A percentile compares a stretch with the other conserved stretches of the same genome.
These are phyloP conservation scores for Picea abies DNA, from an alignment of 83 land plant species.

Conservation along the genomic window DNA sequence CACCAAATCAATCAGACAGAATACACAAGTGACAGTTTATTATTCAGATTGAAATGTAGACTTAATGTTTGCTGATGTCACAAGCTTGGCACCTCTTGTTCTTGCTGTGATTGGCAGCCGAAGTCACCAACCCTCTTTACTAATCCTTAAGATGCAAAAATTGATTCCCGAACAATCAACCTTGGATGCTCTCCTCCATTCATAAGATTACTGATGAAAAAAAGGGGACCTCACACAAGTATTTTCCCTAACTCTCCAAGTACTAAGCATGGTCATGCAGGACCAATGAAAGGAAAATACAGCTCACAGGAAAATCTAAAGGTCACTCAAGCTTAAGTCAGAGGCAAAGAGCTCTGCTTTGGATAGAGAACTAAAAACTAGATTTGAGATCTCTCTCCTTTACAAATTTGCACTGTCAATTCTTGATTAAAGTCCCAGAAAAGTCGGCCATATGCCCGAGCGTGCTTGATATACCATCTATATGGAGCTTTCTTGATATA, in stretches of 20 bases:
- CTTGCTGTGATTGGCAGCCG: conserved; percentile 18
- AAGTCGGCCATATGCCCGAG: conserved; percentile 11
- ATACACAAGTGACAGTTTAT: not conserved
- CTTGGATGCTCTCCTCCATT: conserved; percentile 17
- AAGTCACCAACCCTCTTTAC: conserved; percentile 16
- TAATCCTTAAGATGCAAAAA: conserved; percentile 18
- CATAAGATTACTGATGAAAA: conserved; percentile 20
- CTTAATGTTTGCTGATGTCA: conserved; percentile 15
- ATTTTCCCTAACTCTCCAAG: conserved; percentile 16
- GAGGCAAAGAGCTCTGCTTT: conserved; percentile 11
- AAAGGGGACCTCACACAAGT: conserved; percentile 11
- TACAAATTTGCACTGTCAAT: conserved; percentile 17
- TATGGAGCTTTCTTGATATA: no score
- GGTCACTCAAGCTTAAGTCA: conserved; percentile 14
- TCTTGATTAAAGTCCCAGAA: conserved; percentile 21
- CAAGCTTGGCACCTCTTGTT: conserved; percentile 23
- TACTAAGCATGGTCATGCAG: conserved; percentile 15
- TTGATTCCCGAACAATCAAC: conserved; percentile 18
- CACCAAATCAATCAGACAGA: not conserved
- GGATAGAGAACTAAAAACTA: conserved; percentile 5
- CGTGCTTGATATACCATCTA: no score
- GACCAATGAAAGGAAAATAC: conserved; percentile 6
- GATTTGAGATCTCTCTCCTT: conserved; percentile 12
- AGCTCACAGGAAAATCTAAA: not conserved
- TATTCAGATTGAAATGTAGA: conserved; percentile 5